Conservation (phyloP, 306 rosid genomes). For the Clitoria ternatea region DNA sequence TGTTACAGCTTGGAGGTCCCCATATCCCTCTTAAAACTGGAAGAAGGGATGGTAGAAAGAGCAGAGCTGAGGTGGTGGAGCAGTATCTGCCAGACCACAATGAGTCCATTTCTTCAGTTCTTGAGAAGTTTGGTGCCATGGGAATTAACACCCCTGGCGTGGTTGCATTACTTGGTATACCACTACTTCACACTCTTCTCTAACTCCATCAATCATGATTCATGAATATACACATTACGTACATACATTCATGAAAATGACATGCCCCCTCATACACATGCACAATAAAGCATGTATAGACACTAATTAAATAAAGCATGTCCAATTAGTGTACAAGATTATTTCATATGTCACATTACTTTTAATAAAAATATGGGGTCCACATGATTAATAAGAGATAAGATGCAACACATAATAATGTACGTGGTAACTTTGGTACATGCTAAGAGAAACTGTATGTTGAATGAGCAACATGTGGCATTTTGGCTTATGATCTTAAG, state of each 20-base stretch:
- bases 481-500: not conserved
- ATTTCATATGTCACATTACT: not conserved
- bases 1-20: slow-evolving; percentile 86
- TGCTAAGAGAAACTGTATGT: not conserved
- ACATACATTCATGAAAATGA: not conserved
- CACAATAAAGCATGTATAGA: not conserved
- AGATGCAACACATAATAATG: not conserved
- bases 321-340: too few species aligned
- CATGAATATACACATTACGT: not conserved
- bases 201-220: not conserved
- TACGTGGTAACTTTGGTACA: not conserved
- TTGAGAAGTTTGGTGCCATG: slow-evolving; percentile 75
- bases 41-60: slow-evolving; percentile 94
- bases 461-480: not conserved
- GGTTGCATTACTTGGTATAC: slow-evolving; percentile 80
- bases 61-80: slow-evolving; percentile 87
- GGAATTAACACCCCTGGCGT: slow-evolving; percentile 88
- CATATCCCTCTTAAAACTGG: slow-evolving; percentile 80
- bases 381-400: not conserved
- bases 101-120: slow-evolving; percentile 85
- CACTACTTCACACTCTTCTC: not conserved
- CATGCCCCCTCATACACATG: not conserved
- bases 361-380: not conserved
- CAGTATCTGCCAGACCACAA: slow-evolving; percentile 93
- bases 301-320: too few species aligned